These are phyloP conservation scores for Scheffersomyces ergatensis DNA, from an alignment of 805 yeast species.

Conservation along the genomic window DNA sequence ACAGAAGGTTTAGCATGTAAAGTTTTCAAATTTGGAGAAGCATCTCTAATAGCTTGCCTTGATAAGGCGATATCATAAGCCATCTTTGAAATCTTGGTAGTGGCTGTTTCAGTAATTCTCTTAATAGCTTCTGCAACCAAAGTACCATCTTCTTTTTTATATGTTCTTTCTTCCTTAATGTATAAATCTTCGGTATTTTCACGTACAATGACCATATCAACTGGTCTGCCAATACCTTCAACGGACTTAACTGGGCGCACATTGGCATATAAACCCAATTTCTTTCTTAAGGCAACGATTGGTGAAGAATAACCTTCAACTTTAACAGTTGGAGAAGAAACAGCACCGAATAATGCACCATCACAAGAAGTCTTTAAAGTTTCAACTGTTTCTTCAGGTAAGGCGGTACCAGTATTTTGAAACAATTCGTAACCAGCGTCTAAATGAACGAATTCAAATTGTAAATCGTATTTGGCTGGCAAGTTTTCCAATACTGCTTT, in stretches of 20 bases:
- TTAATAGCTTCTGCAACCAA: slow-evolving; percentile 96
- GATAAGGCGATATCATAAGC: slow-evolving; percentile 92
- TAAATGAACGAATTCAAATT: slow-evolving; percentile 82
- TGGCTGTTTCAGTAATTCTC: slow-evolving; percentile 88
- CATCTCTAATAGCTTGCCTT: slow-evolving; percentile 76
- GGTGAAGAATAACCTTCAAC: slow-evolving; percentile 98
- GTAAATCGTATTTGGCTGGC: slow-evolving; percentile 70
- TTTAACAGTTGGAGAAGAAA: slow-evolving; percentile 88
- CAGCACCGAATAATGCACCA: slow-evolving; percentile 98
- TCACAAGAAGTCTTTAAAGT: slow-evolving; percentile 79
- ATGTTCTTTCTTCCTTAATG: slow-evolving; percentile 86
- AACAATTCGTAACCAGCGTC: slow-evolving; percentile 95
- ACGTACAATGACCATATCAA: slow-evolving; percentile 96
- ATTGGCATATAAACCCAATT: slow-evolving; percentile 90
- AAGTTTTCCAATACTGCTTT: slow-evolving; percentile 79
- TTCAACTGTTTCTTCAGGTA: slow-evolving; percentile 89
- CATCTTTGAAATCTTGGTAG: slow-evolving; percentile 81
- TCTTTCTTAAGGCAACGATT: slow-evolving; percentile 96
- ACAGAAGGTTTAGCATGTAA: slow-evolving; percentile 55
- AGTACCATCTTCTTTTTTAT: slow-evolving; percentile 74
- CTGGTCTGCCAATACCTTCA: slow-evolving; percentile 79
- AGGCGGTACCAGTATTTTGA: slow-evolving; percentile 91
- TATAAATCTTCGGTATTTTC: slow-evolving; percentile 98
- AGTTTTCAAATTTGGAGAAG: slow-evolving; percentile 32
- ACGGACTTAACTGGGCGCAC: slow-evolving; percentile 98